Percentiles rank a stretch among this genome's conserved stretches.
Evolutionary conservation across 169 alveolate species (phyloP).

Genomic region (Neospora caninum): DNA sequence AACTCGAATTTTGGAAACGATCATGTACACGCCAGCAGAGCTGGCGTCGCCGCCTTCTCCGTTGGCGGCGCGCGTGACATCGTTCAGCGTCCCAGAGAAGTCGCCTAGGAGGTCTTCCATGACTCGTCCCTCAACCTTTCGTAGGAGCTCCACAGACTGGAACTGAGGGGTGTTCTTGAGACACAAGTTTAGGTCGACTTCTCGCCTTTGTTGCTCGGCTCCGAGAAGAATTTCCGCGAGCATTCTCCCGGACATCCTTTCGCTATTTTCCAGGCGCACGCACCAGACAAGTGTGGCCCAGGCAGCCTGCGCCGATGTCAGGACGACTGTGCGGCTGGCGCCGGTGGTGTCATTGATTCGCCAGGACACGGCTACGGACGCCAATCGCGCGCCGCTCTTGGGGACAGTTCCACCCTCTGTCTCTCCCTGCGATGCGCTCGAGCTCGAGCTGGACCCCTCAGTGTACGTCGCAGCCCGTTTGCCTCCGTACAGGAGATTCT

Average conservation of each 20-base stretch:
- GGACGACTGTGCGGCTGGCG: not conserved
- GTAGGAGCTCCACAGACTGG: not conserved
- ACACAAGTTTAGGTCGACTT: not conserved
- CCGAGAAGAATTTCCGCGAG: slow-evolving; percentile 22
- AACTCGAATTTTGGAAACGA: slow-evolving; percentile 10
- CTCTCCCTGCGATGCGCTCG: not conserved
- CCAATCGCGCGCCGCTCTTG: not conserved
- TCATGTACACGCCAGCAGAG: slow-evolving; percentile 36
- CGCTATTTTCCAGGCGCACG: slow-evolving; percentile 51
- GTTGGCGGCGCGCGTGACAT: not conserved
- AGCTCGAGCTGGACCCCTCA: not conserved
- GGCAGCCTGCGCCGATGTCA: slow-evolving; percentile 48
- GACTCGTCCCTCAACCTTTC: not conserved
- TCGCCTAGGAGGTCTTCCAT: slow-evolving; percentile 49
- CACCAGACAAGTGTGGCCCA: slow-evolving; percentile 61
- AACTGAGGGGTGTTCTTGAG: slow-evolving; percentile 18
- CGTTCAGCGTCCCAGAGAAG: slow-evolving; percentile 17
- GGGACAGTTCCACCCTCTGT: not conserved
- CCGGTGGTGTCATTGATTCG: slow-evolving; percentile 26
- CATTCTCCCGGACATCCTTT: slow-evolving; percentile 2
- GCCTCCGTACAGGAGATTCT: not conserved
- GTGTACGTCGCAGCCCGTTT: slow-evolving; percentile 15
- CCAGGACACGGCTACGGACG: not conserved
- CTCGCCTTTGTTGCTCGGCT: slow-evolving; percentile 36
- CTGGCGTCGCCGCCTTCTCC: slow-evolving; percentile 22